A percentile compares a stretch with the other conserved stretches of the same genome.
phyloP scores from a whole-genome alignment of 345 rosid species.

The Hypericum perforatum region DNA sequence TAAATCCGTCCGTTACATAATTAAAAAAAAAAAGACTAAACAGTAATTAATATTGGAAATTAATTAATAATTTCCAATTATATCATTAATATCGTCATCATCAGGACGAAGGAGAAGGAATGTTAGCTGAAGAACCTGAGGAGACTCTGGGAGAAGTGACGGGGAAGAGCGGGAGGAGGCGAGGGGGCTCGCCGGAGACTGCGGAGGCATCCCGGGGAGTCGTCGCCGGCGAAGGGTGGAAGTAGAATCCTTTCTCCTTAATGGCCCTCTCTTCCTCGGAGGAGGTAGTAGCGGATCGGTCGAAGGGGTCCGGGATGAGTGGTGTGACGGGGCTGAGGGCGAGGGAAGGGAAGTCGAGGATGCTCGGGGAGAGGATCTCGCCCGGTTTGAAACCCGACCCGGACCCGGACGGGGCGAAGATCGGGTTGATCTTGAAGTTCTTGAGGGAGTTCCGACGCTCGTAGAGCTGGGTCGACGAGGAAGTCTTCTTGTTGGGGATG shows the following conservation, averaged over 20 bases:
- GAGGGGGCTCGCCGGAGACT: constrained; percentile 37
- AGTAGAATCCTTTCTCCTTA: constrained; percentile 74
- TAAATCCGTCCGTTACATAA: no score
- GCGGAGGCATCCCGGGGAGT: constrained; percentile 62
- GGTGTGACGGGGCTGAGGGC: constrained; percentile 73
- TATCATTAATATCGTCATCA: no score
- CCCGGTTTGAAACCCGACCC: constrained; percentile 21
- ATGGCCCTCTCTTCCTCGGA: constrained; percentile 72
- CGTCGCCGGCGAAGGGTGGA: constrained; percentile 79
- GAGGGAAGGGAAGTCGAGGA: constrained; percentile 76
- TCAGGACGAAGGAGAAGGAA: constrained; percentile 11
- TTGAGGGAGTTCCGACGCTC: constrained; percentile 88
- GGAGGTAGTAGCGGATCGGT: constrained; percentile 61
- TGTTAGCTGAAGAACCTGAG: constrained; percentile 43
- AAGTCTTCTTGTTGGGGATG: constrained; percentile 56
- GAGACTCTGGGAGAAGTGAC: constrained; percentile 65
- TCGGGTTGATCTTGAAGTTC: constrained; percentile 75
- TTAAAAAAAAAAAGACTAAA: no score
- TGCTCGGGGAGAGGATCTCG: constrained; percentile 52
- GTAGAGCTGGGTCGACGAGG: constrained; percentile 63
- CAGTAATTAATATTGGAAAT: no score
- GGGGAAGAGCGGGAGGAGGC: constrained; percentile 80
- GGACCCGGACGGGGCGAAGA: constrained; percentile 24
- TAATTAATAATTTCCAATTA: no score
- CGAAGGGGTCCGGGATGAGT: constrained; percentile 87